Evolutionary conservation across 441 rosid genomes (phyloP).

Genomic region (Theobroma grandiflorum): DNA sequence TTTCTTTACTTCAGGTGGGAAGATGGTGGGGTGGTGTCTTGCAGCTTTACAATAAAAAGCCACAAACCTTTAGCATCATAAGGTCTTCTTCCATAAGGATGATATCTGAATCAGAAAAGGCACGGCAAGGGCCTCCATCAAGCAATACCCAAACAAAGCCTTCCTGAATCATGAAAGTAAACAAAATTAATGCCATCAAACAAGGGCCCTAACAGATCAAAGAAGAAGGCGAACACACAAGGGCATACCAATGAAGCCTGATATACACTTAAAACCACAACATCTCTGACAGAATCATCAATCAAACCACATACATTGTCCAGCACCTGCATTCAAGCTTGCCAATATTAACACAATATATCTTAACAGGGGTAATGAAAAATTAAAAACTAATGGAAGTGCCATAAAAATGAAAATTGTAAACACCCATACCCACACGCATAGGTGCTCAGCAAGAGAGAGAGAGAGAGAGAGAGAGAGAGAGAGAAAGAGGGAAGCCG

Average conservation of each 20-base stretch:
- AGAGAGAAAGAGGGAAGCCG: background rate
- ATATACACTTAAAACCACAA: constrained; percentile 81
- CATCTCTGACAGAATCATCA: constrained; percentile 82
- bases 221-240: constrained; percentile 19
- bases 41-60: constrained; percentile 14
- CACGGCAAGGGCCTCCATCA: constrained; percentile 98
- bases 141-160: constrained; percentile 86
- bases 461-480: constrained; percentile 23
- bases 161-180: constrained; percentile 56
- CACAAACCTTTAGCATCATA: constrained; percentile 67
- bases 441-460: constrained; percentile 10
- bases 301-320: constrained; percentile 79
- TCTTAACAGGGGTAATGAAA: constrained; percentile 2
- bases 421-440: background rate
- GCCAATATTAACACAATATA: constrained; percentile 32
- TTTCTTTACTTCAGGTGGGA: background rate
- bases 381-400: background rate
- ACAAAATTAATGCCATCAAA: constrained; percentile 21
- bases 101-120: constrained; percentile 87
- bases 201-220: constrained; percentile 18
- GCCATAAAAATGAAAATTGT: background rate
- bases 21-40: background rate
- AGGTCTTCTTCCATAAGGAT: constrained; percentile 89
- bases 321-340: constrained; percentile 68
- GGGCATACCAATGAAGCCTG: constrained; percentile 71